Evolutionary conservation across 345 rosid species (phyloP).

Genomic region (Iberis pinnata): DNA sequence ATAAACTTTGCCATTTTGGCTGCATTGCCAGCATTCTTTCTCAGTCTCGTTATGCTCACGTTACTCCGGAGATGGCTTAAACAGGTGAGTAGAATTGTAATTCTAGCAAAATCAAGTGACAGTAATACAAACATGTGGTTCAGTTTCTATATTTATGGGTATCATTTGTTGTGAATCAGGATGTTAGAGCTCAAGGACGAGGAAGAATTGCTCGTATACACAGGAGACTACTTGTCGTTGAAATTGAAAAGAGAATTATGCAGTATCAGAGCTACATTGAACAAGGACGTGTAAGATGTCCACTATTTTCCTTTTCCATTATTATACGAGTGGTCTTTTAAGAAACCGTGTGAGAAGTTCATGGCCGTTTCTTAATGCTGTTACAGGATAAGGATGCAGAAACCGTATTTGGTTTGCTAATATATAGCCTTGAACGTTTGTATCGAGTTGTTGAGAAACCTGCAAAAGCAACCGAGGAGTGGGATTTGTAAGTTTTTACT

Average conservation of each 20-base stretch:
- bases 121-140: constrained; percentile 10
- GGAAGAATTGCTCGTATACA: constrained; percentile 75
- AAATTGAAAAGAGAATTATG: constrained; percentile 75
- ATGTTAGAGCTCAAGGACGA: constrained; percentile 81
- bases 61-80: constrained; percentile 66
- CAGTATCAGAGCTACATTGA: constrained; percentile 64
- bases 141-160: constrained; percentile 2
- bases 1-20: constrained; percentile 92
- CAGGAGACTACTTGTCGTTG: constrained; percentile 76
- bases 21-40: constrained; percentile 89
- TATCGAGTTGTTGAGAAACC: constrained; percentile 62
- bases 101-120: constrained; percentile 6
- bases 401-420: constrained; percentile 64
- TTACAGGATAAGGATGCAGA: constrained; percentile 69
- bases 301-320: neutral
- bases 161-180: constrained; percentile 40
- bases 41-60: constrained; percentile 56
- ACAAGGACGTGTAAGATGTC: constrained; percentile 65
- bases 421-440: constrained; percentile 64
- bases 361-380: constrained; percentile 10
- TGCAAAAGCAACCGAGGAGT: constrained; percentile 76
- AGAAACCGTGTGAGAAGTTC: constrained; percentile 1
- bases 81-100: constrained; percentile 38
- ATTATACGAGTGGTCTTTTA: neutral
- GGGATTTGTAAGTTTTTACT: constrained; percentile 55